Percentiles rank a stretch among this genome's conserved stretches.
These are phyloP conservation scores for Auricularia sp. DNA, from an alignment of 768 basidiomycete species.

Conservation along the genomic window DNA sequence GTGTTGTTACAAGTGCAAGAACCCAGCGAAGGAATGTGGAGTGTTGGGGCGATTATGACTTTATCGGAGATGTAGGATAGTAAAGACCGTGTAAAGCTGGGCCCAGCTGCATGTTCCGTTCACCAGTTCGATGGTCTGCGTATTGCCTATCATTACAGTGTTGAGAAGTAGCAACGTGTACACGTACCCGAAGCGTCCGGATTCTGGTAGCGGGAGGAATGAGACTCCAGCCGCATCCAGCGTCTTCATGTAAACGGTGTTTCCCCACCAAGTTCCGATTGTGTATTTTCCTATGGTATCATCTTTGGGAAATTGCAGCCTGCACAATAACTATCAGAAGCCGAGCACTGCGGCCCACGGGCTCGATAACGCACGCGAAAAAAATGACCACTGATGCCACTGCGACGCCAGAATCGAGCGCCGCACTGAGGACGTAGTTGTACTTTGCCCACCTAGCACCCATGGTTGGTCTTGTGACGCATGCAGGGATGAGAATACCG, in stretches of 20 bases:
- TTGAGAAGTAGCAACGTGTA: background rate
- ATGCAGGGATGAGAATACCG: too few relatives aligned
- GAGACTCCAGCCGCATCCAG: background rate
- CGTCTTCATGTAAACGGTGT: constrained; percentile 19
- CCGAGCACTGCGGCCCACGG: background rate
- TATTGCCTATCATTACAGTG: too few relatives aligned
- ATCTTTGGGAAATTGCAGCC: constrained; percentile 23
- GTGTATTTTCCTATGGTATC: constrained; percentile 35
- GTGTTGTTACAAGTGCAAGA: too few relatives aligned
- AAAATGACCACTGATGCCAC: constrained; percentile 20
- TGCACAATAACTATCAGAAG: constrained; percentile 6
- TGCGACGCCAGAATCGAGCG: constrained; percentile 21
- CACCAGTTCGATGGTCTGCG: too few relatives aligned
- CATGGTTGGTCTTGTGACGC: too few relatives aligned
- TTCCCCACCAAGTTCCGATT: constrained; percentile 29
- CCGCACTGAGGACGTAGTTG: constrained; percentile 19
- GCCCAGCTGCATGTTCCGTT: too few relatives aligned
- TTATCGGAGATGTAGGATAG: too few relatives aligned
- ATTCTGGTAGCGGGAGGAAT: background rate
- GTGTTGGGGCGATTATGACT: too few relatives aligned
- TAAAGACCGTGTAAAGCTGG: too few relatives aligned
- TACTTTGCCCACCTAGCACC: constrained; percentile 27
- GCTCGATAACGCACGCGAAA: constrained; percentile 15
- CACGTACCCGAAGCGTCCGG: background rate
- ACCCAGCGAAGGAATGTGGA: too few relatives aligned